Evolutionary conservation across 1,284 basidiomycete species (phyloP).

Genomic region (Moniliella sp.): DNA sequence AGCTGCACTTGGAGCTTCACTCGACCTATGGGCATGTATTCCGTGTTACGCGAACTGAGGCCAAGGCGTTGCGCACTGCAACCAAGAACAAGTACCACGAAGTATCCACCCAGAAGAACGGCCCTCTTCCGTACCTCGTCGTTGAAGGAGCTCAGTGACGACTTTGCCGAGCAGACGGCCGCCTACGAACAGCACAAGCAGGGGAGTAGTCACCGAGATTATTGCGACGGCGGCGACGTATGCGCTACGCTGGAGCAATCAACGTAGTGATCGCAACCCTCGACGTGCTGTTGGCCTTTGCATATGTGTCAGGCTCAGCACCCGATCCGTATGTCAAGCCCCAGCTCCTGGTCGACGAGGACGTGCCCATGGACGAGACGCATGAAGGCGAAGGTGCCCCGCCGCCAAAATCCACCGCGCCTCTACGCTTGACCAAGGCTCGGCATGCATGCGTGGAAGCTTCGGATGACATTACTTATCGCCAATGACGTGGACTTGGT

Average conservation of each 20-base stretch:
- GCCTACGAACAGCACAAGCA: conserved; percentile 57
- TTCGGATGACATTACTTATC: conserved; percentile 83
- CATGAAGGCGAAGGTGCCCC: neutral
- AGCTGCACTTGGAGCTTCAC: conserved; percentile 84
- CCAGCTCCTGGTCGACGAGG: conserved; percentile 15
- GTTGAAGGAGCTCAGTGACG: conserved; percentile 52
- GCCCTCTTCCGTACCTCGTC: conserved; percentile 68
- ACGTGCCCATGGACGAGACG: neutral
- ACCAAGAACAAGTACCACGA: conserved; percentile 66
- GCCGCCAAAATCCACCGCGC: too few relatives aligned
- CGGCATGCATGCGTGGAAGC: conserved; percentile 90
- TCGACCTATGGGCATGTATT: conserved; percentile 78
- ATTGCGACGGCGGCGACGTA: conserved; percentile 65
- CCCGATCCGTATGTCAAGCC: conserved; percentile 73
- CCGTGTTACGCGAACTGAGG: conserved; percentile 52
- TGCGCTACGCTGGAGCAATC: conserved; percentile 65
- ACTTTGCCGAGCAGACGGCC: conserved; percentile 51
- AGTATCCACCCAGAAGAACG: conserved; percentile 63
- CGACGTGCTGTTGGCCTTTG: conserved; percentile 68
- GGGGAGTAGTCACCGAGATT: conserved; percentile 70
- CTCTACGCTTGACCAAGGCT: conserved; percentile 13
- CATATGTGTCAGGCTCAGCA: conserved; percentile 67
- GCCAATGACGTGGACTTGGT: conserved; percentile 80
- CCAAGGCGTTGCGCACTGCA: conserved; percentile 48
- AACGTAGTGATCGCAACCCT: conserved; percentile 74